Percentiles rank a stretch among this genome's conserved stretches.
Conservation (phyloP, 495 filamentous ascomycete genomes). For the Neurospora sp. region DNA sequence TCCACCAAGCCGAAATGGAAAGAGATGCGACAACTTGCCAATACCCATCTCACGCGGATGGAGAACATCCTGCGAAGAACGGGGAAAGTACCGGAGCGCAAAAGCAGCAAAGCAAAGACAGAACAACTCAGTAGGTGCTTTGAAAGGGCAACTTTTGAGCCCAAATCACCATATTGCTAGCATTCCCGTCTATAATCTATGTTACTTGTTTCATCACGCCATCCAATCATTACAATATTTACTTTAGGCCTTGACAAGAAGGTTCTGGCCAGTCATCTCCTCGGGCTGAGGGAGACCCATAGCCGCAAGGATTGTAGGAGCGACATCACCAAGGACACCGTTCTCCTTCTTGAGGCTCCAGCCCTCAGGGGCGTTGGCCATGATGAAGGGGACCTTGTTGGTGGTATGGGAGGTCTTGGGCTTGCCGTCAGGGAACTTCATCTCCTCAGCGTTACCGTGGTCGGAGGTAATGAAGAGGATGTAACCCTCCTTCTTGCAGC, state of each 20-base stretch:
- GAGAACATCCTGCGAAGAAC: not conserved
- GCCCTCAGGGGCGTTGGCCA: slow-evolving; percentile 89
- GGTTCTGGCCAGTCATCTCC: slow-evolving; percentile 82
- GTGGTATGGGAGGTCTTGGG: slow-evolving; percentile 97
- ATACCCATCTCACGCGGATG: not conserved
- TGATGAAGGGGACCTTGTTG: slow-evolving; percentile 94
- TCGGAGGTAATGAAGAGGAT: slow-evolving; percentile 90
- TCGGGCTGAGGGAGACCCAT: slow-evolving; percentile 86
- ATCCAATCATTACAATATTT: not conserved
- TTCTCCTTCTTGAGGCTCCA: slow-evolving; percentile 73
- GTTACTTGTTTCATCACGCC: not conserved
- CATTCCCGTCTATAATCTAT: slow-evolving; percentile 11
- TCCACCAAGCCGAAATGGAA: not conserved
- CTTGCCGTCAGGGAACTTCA: slow-evolving; percentile 88
- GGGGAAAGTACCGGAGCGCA: not conserved
- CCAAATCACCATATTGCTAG: not conserved
- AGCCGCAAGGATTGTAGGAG: slow-evolving; percentile 76
- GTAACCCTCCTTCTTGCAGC: slow-evolving; percentile 86
- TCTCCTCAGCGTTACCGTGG: slow-evolving; percentile 98
- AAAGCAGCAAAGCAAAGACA: not conserved
- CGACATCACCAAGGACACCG: slow-evolving; percentile 92
- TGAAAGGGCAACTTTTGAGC: not conserved
- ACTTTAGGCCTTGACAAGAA: slow-evolving; percentile 60
- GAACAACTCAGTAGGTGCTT: not conserved
- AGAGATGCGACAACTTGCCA: not conserved